Conservation (phyloP, 23 red algal species). For the Gracilaria gracilis region DNA sequence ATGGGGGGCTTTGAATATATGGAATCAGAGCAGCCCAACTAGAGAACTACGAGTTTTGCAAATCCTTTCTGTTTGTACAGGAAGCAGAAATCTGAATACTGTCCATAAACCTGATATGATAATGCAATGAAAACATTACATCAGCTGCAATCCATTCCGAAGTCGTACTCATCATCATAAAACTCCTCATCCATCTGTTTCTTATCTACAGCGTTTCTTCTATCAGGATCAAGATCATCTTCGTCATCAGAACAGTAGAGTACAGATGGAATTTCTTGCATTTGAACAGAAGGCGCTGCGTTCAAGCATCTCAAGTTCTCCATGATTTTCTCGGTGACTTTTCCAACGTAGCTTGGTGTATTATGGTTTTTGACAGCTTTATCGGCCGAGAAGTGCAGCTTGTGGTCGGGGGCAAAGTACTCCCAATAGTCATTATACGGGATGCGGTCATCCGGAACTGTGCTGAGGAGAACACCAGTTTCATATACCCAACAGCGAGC, state of each 20-base stretch:
- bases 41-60: not conserved
- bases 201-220: not conserved
- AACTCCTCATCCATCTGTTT: slow-evolving; percentile 26
- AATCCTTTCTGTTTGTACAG: not conserved
- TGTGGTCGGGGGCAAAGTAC: slow-evolving; percentile 66
- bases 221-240: slow-evolving; percentile 22
- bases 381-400: slow-evolving; percentile 47
- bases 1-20: too few relatives aligned
- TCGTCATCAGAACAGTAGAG: slow-evolving; percentile 58
- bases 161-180: slow-evolving; percentile 2
- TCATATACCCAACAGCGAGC: slow-evolving; percentile 79
- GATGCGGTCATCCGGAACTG: slow-evolving; percentile 36
- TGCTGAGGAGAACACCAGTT: slow-evolving; percentile 55
- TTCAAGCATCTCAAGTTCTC: slow-evolving; percentile 50
- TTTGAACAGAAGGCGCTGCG: slow-evolving; percentile 65
- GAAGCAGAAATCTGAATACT: not conserved
- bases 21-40: not conserved
- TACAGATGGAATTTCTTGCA: slow-evolving; percentile 61
- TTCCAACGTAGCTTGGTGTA: slow-evolving; percentile 49
- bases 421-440: slow-evolving; percentile 84
- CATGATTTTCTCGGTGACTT: slow-evolving; percentile 47
- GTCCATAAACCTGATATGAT: not conserved
- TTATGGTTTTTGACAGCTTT: slow-evolving; percentile 50
- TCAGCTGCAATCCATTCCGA: slow-evolving; percentile 14
- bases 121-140: not conserved